Conservation (phyloP, 768 basidiomycete species). For the Mycena alexandri region DNA sequence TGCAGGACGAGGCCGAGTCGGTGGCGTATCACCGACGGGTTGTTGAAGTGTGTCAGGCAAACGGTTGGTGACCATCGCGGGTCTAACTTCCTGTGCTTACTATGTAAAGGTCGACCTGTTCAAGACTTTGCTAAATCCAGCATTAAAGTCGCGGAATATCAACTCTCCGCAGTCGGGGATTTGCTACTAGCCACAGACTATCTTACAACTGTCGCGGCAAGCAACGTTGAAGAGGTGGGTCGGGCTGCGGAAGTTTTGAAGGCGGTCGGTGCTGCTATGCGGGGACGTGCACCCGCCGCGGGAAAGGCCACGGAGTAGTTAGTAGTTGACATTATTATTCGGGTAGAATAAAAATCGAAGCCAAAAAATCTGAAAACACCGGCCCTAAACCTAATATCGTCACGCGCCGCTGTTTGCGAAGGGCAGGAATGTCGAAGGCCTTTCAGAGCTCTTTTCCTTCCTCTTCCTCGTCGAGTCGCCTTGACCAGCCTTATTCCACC, state of each 20-base stretch:
- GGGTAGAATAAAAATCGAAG: slow-evolving; percentile 18
- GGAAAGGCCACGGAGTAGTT: slow-evolving; percentile 18
- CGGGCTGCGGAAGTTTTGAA: slow-evolving; percentile 81
- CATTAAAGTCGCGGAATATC: slow-evolving; percentile 85
- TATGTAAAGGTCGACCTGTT: slow-evolving; percentile 69
- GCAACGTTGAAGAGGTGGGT: slow-evolving; percentile 86
- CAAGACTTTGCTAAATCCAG: slow-evolving; percentile 88
- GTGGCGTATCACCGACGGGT: slow-evolving; percentile 86
- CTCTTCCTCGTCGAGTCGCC: slow-evolving; percentile 43
- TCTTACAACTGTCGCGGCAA: slow-evolving; percentile 78
- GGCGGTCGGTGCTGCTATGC: slow-evolving; percentile 57
- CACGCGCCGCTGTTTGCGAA: slow-evolving; percentile 47
- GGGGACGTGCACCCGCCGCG: slow-evolving; percentile 39
- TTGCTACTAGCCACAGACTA: slow-evolving; percentile 79
- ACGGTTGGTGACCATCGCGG: slow-evolving; percentile 56
- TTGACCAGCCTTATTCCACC: not conserved
- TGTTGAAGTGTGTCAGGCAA: slow-evolving; percentile 77
- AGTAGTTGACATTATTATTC: slow-evolving; percentile 6
- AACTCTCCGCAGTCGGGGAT: slow-evolving; percentile 75
- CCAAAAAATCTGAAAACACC: slow-evolving; percentile 32
- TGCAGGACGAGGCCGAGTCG: slow-evolving; percentile 77
- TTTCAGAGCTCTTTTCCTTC: slow-evolving; percentile 48
- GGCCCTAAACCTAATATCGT: slow-evolving; percentile 52
- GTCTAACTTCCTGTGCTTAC: slow-evolving; percentile 35
- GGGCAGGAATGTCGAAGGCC: slow-evolving; percentile 58